Percentiles rank a stretch among this genome's conserved stretches.
Conservation (phyloP, 805 yeast species). For the Wickerhamomyces strasburgensis region DNA sequence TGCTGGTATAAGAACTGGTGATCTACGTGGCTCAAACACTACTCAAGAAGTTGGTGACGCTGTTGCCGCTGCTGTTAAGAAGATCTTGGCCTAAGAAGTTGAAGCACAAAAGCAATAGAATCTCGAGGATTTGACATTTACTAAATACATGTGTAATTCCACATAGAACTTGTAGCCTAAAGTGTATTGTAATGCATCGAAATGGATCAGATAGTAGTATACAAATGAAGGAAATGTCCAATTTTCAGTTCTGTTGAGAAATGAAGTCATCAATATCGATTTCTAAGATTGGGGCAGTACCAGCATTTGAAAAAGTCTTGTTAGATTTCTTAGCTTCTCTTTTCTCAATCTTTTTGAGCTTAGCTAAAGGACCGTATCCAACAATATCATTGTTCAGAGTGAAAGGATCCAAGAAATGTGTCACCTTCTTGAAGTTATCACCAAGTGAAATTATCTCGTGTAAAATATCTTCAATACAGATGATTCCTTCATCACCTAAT, state of each 20-base stretch:
- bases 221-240: no score
- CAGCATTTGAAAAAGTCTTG: slow-evolving; percentile 50
- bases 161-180: no score
- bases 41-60: slow-evolving; percentile 96
- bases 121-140: neutral
- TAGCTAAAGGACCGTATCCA: slow-evolving; percentile 72
- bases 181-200: no score
- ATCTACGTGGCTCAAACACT: slow-evolving; percentile 76
- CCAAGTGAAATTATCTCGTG: slow-evolving; percentile 65
- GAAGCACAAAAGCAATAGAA: neutral
- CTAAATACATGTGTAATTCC: no score
- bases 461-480: slow-evolving; percentile 77
- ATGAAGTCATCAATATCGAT: slow-evolving; percentile 70
- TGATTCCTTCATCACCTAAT: slow-evolving; percentile 62
- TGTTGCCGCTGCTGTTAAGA: slow-evolving; percentile 65
- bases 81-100: slow-evolving; percentile 37
- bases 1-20: slow-evolving; percentile 84
- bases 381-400: slow-evolving; percentile 61
- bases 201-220: no score
- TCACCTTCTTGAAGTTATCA: slow-evolving; percentile 55
- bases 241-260: slow-evolving; percentile 55
- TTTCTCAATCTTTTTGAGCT: slow-evolving; percentile 57
- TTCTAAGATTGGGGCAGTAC: slow-evolving; percentile 61
- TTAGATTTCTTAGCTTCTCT: slow-evolving; percentile 41
- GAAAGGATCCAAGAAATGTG: slow-evolving; percentile 66